Evolutionary conservation across 192 early-diverging fungal species (phyloP), one percentile per base, ranked within the genome.

Genomic region (Backusella parvicylindrica): DNA sequence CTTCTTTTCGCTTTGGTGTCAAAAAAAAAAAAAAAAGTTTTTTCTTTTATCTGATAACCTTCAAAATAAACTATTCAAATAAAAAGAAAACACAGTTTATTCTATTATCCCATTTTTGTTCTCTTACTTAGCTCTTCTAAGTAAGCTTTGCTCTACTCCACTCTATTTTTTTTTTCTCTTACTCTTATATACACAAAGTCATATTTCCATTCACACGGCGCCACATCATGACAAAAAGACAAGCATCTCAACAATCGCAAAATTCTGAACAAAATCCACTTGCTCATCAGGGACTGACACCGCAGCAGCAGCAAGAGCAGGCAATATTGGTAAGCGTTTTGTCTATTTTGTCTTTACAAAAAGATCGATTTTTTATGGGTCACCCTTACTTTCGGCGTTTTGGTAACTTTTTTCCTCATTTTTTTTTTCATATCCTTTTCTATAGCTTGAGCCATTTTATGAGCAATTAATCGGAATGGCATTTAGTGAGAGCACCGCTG

Each of bases 401-500:
- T 47, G 41, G 41, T 43, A 43, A 43, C 18, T n/a, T 47, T 41
- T 43, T n/a, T 43, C 41, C 11, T 6, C 50, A 3, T 28, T 28
- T 12, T 26, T 56, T 50, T 50, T 60, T 60, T 26, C 13, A 8
- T 70, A 40, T 30, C 38, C 37, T 41, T 65, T 60, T 64, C 23
- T 47, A 13, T 64, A 80, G 79, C 83, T 86, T 81, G 79, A 84
- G 53, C 81, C 77, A 41, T 86, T 89, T 75, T 89, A 87, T 77
- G 83, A 79, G 18, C 64, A 68, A 30, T 74, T 89, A 13, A 73
- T 84, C 50, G 75, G 80, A 68, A 79, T 82, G 70, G 74, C 80
- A 36, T 89, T 86, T 68, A 67, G 79, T 35, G 75, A 79, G 26
- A 81, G 79, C 18, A 72, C 75, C 15, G 72, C 79, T 35, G 87